Percentiles rank a stretch among this genome's conserved stretches.
phyloP scores from a whole-genome alignment of 2,329 filamentous ascomycete genomes.

The Aspergillus quadrilineatus region DNA sequence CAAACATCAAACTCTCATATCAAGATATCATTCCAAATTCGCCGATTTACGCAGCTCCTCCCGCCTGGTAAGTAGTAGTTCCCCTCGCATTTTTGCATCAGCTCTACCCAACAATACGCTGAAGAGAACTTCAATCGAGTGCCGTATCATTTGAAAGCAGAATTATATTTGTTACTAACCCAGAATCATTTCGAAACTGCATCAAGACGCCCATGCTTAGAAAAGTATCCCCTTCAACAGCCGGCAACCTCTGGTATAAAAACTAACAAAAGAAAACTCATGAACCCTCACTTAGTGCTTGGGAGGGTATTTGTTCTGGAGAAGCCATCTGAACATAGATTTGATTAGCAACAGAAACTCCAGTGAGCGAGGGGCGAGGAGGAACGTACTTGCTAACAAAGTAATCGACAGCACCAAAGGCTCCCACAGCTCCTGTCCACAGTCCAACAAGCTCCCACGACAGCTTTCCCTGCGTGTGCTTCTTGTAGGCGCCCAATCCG shows the following conservation, averaged over 20 bases:
- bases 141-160: neutral
- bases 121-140: no score
- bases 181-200: slow-evolving; percentile 1
- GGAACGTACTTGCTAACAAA: slow-evolving; percentile 50
- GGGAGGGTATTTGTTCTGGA: slow-evolving; percentile 53
- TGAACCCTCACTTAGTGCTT: slow-evolving; percentile 15
- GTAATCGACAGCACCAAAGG: slow-evolving; percentile 48
- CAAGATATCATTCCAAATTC: neutral
- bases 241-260: slow-evolving; percentile 2
- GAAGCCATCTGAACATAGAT: slow-evolving; percentile 44
- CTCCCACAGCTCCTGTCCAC: slow-evolving; percentile 45
- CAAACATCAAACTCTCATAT: neutral
- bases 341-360: neutral
- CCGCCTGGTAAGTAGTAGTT: no score
- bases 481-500: slow-evolving; percentile 49
- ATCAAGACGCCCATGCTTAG: neutral
- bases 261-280: neutral
- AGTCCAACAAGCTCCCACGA: slow-evolving; percentile 48
- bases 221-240: neutral
- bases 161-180: slow-evolving; percentile 1
- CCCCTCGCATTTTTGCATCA: no score
- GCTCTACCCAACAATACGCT: no score
- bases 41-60: no score
- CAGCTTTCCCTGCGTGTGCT: slow-evolving; percentile 46
- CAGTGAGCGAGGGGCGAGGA: neutral